Base-by-base conservation (phyloP, 805 yeast species). In the Candida sonorensis region DNA sequence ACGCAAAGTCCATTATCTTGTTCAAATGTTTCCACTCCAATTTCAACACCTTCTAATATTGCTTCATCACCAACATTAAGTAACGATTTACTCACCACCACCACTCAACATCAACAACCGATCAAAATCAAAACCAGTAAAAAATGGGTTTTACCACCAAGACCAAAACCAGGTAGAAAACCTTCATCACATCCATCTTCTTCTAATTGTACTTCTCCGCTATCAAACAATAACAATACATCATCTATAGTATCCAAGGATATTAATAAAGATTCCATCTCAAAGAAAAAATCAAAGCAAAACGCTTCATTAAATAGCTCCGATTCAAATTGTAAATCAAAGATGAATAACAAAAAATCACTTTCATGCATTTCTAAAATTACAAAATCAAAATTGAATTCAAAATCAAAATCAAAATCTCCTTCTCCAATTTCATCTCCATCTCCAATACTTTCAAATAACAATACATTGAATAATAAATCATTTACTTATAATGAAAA, bases 131-230 rank as follows among this genome's bases (percentile, higher is more conserved):
- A 67, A 45, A 78, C 90, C 1, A 79, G 87, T 31, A 80, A 80
- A 49, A 77, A 75, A 49, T 85, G 92, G 88, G 87, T 81, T 7
- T 60, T 82, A 19, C 94, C 94, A 3, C 94, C 94, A 9, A 65
- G 92, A 42, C 92, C 94, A 17, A 79, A 82, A 43, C 82, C 83
- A 0, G 83, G 82, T 14, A 59, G 78, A 31, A 74, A 73, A 43
- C 77, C 77, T 3, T 51, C 46, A n/a, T 45, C n/a, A 10, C 16
- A 24, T 24, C 29, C 20, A 23, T 18, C 9, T 17, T 21, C 16
- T 4, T 6, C 16, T 13, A n/a, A n/a, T n/a, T n/a, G n/a, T n/a
- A n/a, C n/a, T n/a, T n/a, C n/a, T n/a, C n/a, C n/a, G n/a, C n/a
- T n/a, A n/a, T n/a, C n/a, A n/a, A n/a, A n/a, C n/a, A n/a, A n/a